phyloP scores from a whole-genome alignment of 2,329 filamentous ascomycete species.

The Elsinoe australis region DNA sequence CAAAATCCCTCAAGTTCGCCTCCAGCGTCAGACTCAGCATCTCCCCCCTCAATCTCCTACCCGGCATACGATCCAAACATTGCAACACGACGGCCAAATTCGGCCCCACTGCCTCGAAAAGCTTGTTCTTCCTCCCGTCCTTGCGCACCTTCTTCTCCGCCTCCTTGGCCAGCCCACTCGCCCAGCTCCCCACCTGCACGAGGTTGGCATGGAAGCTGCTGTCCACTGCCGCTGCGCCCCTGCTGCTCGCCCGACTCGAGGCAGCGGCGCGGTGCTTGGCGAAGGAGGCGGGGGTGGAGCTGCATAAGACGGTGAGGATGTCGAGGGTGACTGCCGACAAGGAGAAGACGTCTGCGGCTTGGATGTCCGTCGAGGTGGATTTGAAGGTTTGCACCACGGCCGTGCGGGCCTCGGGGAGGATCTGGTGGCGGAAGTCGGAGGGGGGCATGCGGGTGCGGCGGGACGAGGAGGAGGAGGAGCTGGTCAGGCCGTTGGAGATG shows the following conservation, averaged over 20 bases:
- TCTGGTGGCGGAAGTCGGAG: constrained; percentile 9
- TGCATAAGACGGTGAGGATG: constrained; percentile 60
- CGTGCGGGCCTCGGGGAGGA: background rate
- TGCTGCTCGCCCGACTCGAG: background rate
- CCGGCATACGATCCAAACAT: constrained; percentile 35
- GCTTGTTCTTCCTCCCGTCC: constrained; percentile 23
- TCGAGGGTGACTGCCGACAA: constrained; percentile 66
- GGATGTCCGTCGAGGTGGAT: constrained; percentile 19
- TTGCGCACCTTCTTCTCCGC: constrained; percentile 7
- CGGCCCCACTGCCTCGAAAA: constrained; percentile 40
- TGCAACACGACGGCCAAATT: constrained; percentile 27
- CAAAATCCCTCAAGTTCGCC: constrained; percentile 35
- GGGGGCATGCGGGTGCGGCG: background rate
- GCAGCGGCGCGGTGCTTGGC: constrained; percentile 41
- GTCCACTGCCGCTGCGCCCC: constrained; percentile 48
- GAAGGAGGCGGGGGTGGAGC: constrained; percentile 59
- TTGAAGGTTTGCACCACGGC: constrained; percentile 4
- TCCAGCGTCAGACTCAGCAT: constrained; percentile 29
- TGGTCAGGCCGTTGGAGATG: background rate
- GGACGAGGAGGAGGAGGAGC: background rate
- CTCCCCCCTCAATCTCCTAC: constrained; percentile 4
- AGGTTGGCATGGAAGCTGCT: constrained; percentile 63
- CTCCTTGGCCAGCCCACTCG: constrained; percentile 34
- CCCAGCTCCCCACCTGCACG: constrained; percentile 27
- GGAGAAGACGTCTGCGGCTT: constrained; percentile 61